phyloP scores from a whole-genome alignment of 1,284 basidiomycete genomes.

The Apiotrichum laibachii region DNA sequence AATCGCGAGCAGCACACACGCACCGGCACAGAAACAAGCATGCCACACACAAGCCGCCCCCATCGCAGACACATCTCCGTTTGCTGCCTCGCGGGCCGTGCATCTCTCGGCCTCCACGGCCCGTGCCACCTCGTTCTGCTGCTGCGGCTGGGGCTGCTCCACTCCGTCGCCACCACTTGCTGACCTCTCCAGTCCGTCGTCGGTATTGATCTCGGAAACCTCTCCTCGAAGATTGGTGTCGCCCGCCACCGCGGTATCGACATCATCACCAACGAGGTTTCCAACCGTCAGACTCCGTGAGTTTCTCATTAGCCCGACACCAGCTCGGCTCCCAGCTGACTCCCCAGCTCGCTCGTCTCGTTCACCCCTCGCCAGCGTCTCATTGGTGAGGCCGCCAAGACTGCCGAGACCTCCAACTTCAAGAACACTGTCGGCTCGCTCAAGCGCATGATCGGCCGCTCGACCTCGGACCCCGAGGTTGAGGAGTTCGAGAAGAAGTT shows the following conservation, averaged over 20 bases:
- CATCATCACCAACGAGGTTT: slow-evolving; percentile 93
- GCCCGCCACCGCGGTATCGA: slow-evolving; percentile 90
- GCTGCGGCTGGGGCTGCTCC: not conserved
- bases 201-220: slow-evolving; percentile 84
- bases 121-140: too few relatives aligned
- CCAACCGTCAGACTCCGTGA: slow-evolving; percentile 88
- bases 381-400: slow-evolving; percentile 91
- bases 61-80: too few relatives aligned
- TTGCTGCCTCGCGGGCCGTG: too few relatives aligned
- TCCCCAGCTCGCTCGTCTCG: slow-evolving; percentile 75
- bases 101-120: too few relatives aligned
- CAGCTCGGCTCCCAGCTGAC: not conserved
- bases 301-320: slow-evolving; percentile 44
- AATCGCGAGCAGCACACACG: not conserved
- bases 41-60: slow-evolving; percentile 21
- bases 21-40: not conserved
- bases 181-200: slow-evolving; percentile 61
- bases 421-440: slow-evolving; percentile 88
- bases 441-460: slow-evolving; percentile 81
- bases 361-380: slow-evolving; percentile 84
- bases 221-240: slow-evolving; percentile 90
- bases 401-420: slow-evolving; percentile 96
- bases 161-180: not conserved
- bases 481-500: slow-evolving; percentile 80
- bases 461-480: slow-evolving; percentile 71